Percentiles rank a stretch among this genome's conserved stretches.
Conservation (phyloP, 2,329 filamentous ascomycete genomes). For the Fusarium poae region DNA sequence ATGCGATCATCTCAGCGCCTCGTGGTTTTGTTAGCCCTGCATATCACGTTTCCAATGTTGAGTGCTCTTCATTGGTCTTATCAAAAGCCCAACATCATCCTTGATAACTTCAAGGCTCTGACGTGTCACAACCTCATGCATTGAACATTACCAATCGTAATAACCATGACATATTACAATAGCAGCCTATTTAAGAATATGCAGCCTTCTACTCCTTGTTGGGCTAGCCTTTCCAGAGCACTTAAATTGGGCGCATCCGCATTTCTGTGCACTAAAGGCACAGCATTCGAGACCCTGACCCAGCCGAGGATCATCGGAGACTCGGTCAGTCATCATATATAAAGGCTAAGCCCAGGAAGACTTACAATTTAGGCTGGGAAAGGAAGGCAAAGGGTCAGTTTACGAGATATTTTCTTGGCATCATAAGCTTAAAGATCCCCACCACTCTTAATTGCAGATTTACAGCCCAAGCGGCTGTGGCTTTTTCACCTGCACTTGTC, state of each 20-base stretch:
- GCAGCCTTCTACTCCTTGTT: neutral
- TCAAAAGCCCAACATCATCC: neutral
- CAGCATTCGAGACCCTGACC: conserved; percentile 4
- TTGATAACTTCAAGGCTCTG: conserved; percentile 3
- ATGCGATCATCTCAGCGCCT: neutral
- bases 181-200: neutral
- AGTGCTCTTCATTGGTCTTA: neutral
- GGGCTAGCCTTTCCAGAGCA: neutral
- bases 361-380: neutral
- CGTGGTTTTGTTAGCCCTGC: neutral
- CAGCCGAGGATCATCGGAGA: conserved; percentile 6
- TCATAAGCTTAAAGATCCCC: conserved; percentile 21
- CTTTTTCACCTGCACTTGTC: neutral
- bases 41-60: neutral
- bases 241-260: neutral
- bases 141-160: neutral
- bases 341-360: neutral
- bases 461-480: neutral
- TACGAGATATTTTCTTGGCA: conserved; percentile 26
- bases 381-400: neutral
- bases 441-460: neutral
- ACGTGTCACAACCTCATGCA: conserved; percentile 6
- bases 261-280: conserved; percentile 26
- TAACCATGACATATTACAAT: neutral
- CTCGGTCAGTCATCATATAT: neutral